Base-by-base conservation (phyloP, 2,329 filamentous ascomycete genomes). In the Exophiala viscosa region DNA sequence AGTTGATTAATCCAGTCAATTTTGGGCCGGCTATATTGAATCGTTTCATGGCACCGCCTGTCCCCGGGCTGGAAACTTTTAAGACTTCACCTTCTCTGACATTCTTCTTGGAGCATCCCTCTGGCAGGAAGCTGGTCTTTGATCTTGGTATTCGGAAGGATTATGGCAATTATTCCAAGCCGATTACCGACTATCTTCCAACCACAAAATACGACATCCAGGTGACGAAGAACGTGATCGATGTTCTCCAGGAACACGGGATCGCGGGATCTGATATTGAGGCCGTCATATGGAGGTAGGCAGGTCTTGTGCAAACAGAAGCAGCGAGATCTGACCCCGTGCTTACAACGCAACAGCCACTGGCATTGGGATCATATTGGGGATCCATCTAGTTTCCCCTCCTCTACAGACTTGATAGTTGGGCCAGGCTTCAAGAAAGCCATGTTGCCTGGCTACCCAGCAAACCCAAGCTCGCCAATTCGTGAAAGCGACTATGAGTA, bases 391-490 rank as follows among this genome's bases (percentile, higher is more conserved):
- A 31, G 3, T 7, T 52, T 52, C 14, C 49, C 49, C 7, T 2
- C 35, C 13, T 3, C 28, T 10, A 47, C 43, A 8, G 28, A 35
- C 9, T 34, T 82, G 0, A 58, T 82, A 20, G 78, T 82, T 4
- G 80, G 79, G 0, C 74, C 77, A 0, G 79, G 79, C 0, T 76
- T 80, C 62, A 75, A 71, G 0, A 52, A 70, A 2, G 64, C 63
- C 0, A 71, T 76, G 60, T 59, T 74, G 3, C 78, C 79, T 1
- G 77, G 75, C 1, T 77, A 70, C 47, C 79, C 79, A 0, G 50
- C 60, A 1, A 68, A 71, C 15, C 63, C 66, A 2, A 57, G 71
- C 0, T 68, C 67, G 0, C 60, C 62, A 0, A 61, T 74, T 0
- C 62, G 65, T 3, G 69, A 72, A 35, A 67, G 59, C 11, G 70